Evolutionary conservation across 164 flowering plant genomes (phyloP).

Genomic region (Brasenia schreberi): DNA sequence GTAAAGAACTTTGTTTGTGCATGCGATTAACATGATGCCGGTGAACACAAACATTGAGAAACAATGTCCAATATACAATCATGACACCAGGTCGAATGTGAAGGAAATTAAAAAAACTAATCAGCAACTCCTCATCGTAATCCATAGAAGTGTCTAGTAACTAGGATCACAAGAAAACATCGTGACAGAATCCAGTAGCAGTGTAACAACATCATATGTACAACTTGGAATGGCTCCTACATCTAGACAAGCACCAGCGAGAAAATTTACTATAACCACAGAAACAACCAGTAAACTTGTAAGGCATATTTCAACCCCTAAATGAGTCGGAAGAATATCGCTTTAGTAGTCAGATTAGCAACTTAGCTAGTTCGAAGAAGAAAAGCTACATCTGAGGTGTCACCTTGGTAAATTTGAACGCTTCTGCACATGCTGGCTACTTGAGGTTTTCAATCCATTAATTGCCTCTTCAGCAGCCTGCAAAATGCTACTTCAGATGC

Average conservation of each 20-base stretch:
- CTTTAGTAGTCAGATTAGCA: not conserved
- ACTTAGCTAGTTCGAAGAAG: not conserved
- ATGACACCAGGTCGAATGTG: too few relatives aligned
- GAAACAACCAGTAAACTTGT: not conserved
- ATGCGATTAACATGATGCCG: too few relatives aligned
- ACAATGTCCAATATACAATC: too few relatives aligned
- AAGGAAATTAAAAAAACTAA: too few relatives aligned
- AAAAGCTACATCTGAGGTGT: not conserved
- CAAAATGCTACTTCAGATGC: slow-evolving; percentile 4
- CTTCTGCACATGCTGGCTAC: slow-evolving; percentile 25
- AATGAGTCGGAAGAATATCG: not conserved
- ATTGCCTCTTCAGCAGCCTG: slow-evolving; percentile 31
- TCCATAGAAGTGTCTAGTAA: too few relatives aligned
- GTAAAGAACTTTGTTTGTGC: too few relatives aligned
- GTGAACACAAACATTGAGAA: too few relatives aligned
- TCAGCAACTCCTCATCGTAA: too few relatives aligned
- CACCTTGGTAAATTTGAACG: slow-evolving; percentile 32
- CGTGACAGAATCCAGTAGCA: not conserved
- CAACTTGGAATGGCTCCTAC: not conserved
- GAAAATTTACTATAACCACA: too few relatives aligned
- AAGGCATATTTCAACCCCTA: too few relatives aligned
- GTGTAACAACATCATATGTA: not conserved
- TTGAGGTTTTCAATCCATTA: slow-evolving; percentile 14
- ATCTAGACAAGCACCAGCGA: not conserved
- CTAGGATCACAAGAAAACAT: not conserved